Base-by-base conservation (phyloP, 2,329 filamentous ascomycete species). In the Dothiorella sarmentorum region DNA sequence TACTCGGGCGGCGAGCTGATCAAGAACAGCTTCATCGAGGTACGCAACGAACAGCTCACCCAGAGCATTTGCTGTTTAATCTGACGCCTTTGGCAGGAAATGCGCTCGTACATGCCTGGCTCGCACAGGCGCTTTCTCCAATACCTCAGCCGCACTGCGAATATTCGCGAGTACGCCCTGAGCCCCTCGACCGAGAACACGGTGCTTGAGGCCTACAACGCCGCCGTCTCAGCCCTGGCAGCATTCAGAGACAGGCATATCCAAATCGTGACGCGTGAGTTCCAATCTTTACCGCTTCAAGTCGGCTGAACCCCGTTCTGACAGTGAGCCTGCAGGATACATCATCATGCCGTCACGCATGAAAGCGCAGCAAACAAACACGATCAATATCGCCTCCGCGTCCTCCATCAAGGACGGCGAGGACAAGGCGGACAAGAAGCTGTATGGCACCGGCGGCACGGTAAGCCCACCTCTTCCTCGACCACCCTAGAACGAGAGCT, bases 61-160 rank as follows among this genome's bases (percentile, higher is more conserved):
- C 18, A 3, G 15, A 31, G 44, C 37, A 11, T 37, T 57, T 38
- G 42, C 58, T 59, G 22, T 15, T 67, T 65, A 33, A 17, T n/a
- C 43, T 45, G 24, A 45, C 43, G 26, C 3, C 11, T 3, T n/a
- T 59, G 66, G 15, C 56, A 78, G 65, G 78, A 82, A 64, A 82
- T 82, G 79, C 73, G 80, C 7, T 70, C 73, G 10, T 83, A 83
- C 62, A 83, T 83, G 80, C 80, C 80, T 2, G 77, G 77, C 0
- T 73, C 76, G 3, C 80, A 83, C 61, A 73, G 76, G 17, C 69
- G 75, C n/a, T 82, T 82, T 63, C 65, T 83, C 5, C 71, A 78
- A 26, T 72, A 77, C 11, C 66, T 82, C n/a, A 69, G 72, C 24
- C 65, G 68, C 3, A 71, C 75, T 13, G 72, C 77, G 7, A 80